phyloP scores from a whole-genome alignment of 2,329 filamentous ascomycete species.

The Ophiocordyceps sinensis region DNA sequence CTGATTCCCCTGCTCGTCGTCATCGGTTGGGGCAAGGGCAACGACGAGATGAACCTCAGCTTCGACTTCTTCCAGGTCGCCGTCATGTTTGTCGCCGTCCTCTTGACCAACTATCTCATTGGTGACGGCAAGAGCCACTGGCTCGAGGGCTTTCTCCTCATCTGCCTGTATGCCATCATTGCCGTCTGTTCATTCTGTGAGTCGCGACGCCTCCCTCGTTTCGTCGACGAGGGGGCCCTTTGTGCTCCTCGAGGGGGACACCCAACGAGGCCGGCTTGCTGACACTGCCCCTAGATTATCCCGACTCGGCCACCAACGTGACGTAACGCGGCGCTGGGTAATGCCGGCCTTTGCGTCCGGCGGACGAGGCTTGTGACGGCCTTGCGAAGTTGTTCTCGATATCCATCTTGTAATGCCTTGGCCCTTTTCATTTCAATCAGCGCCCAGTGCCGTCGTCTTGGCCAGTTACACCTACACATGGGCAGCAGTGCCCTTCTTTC shows the following conservation, averaged over 20 bases:
- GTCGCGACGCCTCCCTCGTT: constrained; percentile 11
- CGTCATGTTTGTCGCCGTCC: constrained; percentile 67
- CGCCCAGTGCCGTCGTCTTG: too few relatives aligned
- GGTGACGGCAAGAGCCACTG: constrained; percentile 73
- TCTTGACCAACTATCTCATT: constrained; percentile 78
- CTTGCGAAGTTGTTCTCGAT: too few relatives aligned
- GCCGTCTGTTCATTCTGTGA: constrained; percentile 51
- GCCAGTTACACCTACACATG: too few relatives aligned
- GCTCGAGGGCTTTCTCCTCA: constrained; percentile 62
- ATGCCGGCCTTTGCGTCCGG: not conserved
- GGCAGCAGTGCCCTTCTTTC: too few relatives aligned
- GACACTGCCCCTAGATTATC: not conserved
- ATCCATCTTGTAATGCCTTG: too few relatives aligned
- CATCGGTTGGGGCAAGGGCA: constrained; percentile 61
- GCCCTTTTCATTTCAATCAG: too few relatives aligned
- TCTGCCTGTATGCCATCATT: constrained; percentile 69
- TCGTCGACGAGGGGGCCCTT: not conserved
- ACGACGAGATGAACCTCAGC: constrained; percentile 63
- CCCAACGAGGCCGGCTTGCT: not conserved
- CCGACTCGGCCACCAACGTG: not conserved
- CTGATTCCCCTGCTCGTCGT: constrained; percentile 64
- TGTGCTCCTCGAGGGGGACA: too few relatives aligned
- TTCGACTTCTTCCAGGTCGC: constrained; percentile 87
- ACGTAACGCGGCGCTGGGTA: not conserved
- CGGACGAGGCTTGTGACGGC: too few relatives aligned